Evolutionary conservation across 2,329 filamentous ascomycete species (phyloP), one percentile per base, ranked within the genome.

Genomic region (Pseudogymnoascus sp.): DNA sequence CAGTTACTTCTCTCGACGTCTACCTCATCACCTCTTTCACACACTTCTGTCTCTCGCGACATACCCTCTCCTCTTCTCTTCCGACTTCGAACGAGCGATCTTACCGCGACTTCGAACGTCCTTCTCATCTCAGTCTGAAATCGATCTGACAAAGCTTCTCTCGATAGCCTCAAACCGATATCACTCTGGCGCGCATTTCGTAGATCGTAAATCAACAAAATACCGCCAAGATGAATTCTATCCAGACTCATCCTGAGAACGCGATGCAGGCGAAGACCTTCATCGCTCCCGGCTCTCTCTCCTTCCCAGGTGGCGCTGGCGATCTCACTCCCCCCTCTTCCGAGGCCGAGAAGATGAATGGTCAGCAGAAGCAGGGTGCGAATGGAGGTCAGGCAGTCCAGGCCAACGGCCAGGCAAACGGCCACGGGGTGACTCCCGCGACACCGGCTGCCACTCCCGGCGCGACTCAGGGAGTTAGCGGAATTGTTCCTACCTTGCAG

Each of bases 201-300:
- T 50, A 50, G 41, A 50, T 50, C 41, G 41, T 50, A 50, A 50
- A 50, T 50, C 41, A 65, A 59, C 17, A 17, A 66, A 68, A 37
- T 36, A 60, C 60, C 63, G 54, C 64, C 68, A 71, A 67, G 54
- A 96, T 96, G 91, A 91, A 96, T 75, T 84, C 86, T 71, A 88
- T 96, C 71, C 92, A 91, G 72, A 94, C 93, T 69, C 94, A 97
- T 74, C 94, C 94, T 58, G 84, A 88, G 67, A 97, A 86, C 74
- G 92, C 93, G 71, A 85, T 88, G 68, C 92, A 97, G 84, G 94
- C 94, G 67, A 94, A 94, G 82, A 91, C 90, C 73, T 96, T 97
- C 78, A 96, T 92, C 71, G 92, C 91, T 64, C 90, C 92, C 62
- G 89, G 90, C 67, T 96, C 92, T 69, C 82, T 97, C 69, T 96